Base-by-base conservation (phyloP, 106 monocot genomes). In the Platanthera guangdongensis region DNA sequence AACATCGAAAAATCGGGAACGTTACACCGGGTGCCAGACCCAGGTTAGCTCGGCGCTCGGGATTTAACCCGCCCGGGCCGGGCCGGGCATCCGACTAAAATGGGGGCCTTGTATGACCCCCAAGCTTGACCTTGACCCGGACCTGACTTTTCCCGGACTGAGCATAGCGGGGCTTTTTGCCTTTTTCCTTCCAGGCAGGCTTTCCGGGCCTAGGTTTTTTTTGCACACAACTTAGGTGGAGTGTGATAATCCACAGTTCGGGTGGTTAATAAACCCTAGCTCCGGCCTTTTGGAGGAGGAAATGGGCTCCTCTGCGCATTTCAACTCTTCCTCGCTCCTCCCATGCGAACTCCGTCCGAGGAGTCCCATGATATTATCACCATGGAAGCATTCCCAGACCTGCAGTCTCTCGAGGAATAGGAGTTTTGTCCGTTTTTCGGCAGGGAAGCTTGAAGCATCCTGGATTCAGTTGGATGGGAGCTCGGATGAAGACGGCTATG, bases 401-500 rank as follows among this genome's bases (percentile, higher is more conserved):
- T 21, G 49, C 72, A 50, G 49, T 9, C 22, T 11, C 21, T 9
- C 22, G 22, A 19, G 72, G 21, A 50, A 72, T 19, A 72, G 51
- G 50, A 51, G 72, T 50, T 51, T 50, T 50, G 6, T 72, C 50
- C 16, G 46, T 51, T 50, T 22, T 18, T 10, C 51, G 72, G 50
- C 22, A 51, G 22, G 51, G 19, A 72, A 22, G 51, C 9, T 72
- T 1, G 72, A 51, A 18, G 19, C 19, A 9, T 72, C 72, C 72
- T 72, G 72, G 72, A 46, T 51, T 7, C 51, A 25, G 3, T 51
- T 22, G 72, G 72, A 72, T 21, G 72, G 12, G 9, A 50, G 25
- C 72, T 50, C 50, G 45, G 72, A 51, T 25, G 72, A 72, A n/a
- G 72, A 72, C 22, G 72, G 72, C 3, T 72, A 5, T 22, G 49